A percentile compares a stretch with the other conserved stretches of the same genome.
These are phyloP conservation scores for Adansonia gregorii DNA, from an alignment of 441 rosid species.

Conservation along the genomic window DNA sequence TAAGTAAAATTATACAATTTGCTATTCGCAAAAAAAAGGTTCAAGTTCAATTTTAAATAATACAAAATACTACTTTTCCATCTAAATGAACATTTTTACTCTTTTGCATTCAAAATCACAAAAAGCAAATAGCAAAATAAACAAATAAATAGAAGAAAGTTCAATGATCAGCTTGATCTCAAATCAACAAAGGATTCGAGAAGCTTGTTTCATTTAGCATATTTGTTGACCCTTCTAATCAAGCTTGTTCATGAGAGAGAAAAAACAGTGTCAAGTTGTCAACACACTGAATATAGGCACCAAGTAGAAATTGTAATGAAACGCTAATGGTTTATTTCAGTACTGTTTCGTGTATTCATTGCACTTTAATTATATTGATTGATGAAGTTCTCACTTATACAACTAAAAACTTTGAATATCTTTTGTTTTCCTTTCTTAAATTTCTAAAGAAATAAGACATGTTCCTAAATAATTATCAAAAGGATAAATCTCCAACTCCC, in stretches of 20 bases:
- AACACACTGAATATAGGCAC: background rate
- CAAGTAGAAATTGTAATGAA: background rate
- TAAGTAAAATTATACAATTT: background rate
- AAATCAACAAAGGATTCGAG: no score
- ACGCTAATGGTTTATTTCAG: background rate
- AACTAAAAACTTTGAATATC: background rate
- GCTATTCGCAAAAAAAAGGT: background rate
- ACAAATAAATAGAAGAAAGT: background rate
- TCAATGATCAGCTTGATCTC: background rate
- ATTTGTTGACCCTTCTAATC: no score
- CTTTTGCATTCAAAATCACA: background rate
- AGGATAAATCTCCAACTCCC: background rate
- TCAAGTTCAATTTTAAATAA: background rate
- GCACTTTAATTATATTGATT: background rate
- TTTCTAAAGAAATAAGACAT: background rate
- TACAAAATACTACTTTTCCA: background rate
- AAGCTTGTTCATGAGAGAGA: background rate
- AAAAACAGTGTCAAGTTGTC: background rate
- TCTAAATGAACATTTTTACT: background rate
- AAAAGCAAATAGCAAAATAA: background rate
- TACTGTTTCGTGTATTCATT: background rate
- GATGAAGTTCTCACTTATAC: background rate
- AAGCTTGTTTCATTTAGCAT: no score
- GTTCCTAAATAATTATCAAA: background rate
- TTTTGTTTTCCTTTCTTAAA: background rate